Percentiles rank a stretch among this genome's conserved stretches.
These are phyloP conservation scores for Acer negundo DNA, from an alignment of 345 rosid species.

Conservation along the genomic window DNA sequence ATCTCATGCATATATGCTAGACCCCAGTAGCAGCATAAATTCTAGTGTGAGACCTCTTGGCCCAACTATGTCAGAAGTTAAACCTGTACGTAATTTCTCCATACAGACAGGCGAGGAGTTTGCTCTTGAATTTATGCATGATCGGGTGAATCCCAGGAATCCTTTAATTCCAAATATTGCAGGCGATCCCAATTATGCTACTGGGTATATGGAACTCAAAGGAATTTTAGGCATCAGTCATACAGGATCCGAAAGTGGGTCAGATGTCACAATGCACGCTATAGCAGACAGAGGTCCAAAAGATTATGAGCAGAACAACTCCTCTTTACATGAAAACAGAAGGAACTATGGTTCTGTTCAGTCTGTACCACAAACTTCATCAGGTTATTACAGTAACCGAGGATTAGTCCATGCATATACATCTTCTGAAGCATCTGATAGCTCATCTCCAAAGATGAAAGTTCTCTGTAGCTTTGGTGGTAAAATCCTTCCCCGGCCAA, in stretches of 20 bases:
- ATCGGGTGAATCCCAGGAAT: slow-evolving; percentile 58
- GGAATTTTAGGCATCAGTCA: slow-evolving; percentile 61
- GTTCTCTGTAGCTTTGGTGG: slow-evolving; percentile 92
- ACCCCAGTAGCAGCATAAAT: slow-evolving; percentile 43
- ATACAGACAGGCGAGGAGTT: slow-evolving; percentile 95
- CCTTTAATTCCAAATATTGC: slow-evolving; percentile 40
- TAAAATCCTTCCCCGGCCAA: slow-evolving; percentile 80
- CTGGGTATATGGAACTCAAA: slow-evolving; percentile 67
- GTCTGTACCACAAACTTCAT: slow-evolving; percentile 45
- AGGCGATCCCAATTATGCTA: slow-evolving; percentile 48
- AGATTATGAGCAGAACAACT: slow-evolving; percentile 51
- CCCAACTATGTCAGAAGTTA: slow-evolving; percentile 50
- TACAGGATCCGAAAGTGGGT: slow-evolving; percentile 65
- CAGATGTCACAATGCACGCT: slow-evolving; percentile 53
- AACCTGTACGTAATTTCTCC: slow-evolving; percentile 73
- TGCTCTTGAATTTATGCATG: slow-evolving; percentile 86
- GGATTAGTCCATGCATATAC: slow-evolving; percentile 34
- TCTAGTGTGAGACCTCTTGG: slow-evolving; percentile 42
- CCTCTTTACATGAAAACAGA: slow-evolving; percentile 41
- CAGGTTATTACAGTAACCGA: slow-evolving; percentile 38
- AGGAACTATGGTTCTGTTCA: slow-evolving; percentile 51
- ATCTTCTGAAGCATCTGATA: slow-evolving; percentile 48
- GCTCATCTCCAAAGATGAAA: slow-evolving; percentile 55
- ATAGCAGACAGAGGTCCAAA: slow-evolving; percentile 43
- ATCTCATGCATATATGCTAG: slow-evolving; percentile 44